Base-by-base conservation (phyloP, 345 rosid species). In the Eucalyptus camaldulensis region DNA sequence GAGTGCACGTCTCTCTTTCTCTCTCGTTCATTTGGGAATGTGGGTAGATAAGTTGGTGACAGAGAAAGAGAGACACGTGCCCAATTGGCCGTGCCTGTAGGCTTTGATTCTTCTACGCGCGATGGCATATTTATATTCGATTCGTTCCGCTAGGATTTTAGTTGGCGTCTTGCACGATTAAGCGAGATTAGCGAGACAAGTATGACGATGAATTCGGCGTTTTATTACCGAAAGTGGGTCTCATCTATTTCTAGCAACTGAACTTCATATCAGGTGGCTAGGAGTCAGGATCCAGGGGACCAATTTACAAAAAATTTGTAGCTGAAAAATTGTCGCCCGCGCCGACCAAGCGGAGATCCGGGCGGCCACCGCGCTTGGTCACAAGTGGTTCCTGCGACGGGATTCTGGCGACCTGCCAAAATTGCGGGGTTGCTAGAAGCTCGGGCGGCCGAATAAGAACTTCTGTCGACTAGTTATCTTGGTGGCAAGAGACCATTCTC, bases 401-500 rank as follows among this genome's bases (percentile, higher is more conserved):
- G 37, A 29, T 10, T 7, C 76, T 5, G 40, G 40, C 5, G 9
- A 65, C 40, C 76, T 2, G 19, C 2, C 76, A n/a, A 65, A 65
- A 8, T 65, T n/a, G 33, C 21, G 21, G 10, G 33, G 37, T n/a
- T n/a, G 76, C 76, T n/a, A 14, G 76, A 65, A 65, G 19, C 21
- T 14, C 21, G 0, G 0, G 10, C 0, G 76, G 37, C 17, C 10
- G 76, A n/a, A 65, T 13, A 7, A 65, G 33, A n/a, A 65, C 37
- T n/a, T 65, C 37, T n/a, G 37, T 13, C 8, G 72, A 29, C 37
- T 13, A 29, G 15, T 29, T 62, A 7, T 29, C 33, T 13, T 14
- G 37, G 33, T 14, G 33, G 37, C 72, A 62, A 62, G 69, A 62
- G 69, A 29, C 69, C 31, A 29, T 13, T 29, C 33, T 13, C n/a